A percentile compares a stretch with the other conserved stretches of the same genome.
These are phyloP conservation scores for Sphagnurus paluster DNA, from an alignment of 1,284 basidiomycete genomes.

Conservation along the genomic window DNA sequence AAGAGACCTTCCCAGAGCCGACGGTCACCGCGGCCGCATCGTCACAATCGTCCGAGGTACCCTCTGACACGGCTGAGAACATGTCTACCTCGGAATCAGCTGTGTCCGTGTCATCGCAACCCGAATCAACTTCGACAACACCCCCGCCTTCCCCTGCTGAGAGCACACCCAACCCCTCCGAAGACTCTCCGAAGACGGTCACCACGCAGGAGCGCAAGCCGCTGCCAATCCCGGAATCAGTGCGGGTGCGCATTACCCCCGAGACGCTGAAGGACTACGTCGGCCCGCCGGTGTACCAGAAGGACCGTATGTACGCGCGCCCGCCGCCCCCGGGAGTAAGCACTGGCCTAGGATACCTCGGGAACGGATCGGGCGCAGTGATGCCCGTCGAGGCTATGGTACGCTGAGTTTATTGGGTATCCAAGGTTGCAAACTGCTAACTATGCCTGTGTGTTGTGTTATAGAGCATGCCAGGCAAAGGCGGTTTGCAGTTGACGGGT, in stretches of 20 bases:
- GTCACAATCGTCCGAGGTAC: slow-evolving; percentile 17
- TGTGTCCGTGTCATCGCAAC: slow-evolving; percentile 2
- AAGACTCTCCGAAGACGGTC: slow-evolving; percentile 32
- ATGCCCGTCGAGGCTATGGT: slow-evolving; percentile 97
- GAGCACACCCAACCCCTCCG: slow-evolving; percentile 17
- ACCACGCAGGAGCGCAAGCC: slow-evolving; percentile 84
- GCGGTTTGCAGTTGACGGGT: slow-evolving; percentile 87
- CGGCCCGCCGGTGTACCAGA: slow-evolving; percentile 94
- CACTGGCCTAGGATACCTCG: slow-evolving; percentile 93
- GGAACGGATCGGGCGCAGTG: slow-evolving; percentile 94
- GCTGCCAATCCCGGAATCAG: slow-evolving; percentile 76
- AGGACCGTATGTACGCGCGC: slow-evolving; percentile 87
- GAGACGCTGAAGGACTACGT: slow-evolving; percentile 96
- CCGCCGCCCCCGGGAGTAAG: slow-evolving; percentile 90
- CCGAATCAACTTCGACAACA: slow-evolving; percentile 6
- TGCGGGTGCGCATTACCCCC: slow-evolving; percentile 81
- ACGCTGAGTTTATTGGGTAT: slow-evolving; percentile 32
- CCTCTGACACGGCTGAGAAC: slow-evolving; percentile 7
- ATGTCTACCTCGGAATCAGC: slow-evolving; percentile 10
- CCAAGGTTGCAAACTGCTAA: no score
- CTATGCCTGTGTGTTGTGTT: slow-evolving; percentile 3
- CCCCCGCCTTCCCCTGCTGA: slow-evolving; percentile 16
- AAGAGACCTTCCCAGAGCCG: slow-evolving; percentile 83
- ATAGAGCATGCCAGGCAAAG: slow-evolving; percentile 92
- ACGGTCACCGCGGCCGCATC: slow-evolving; percentile 17